Evolutionary conservation across 2,329 filamentous ascomycete genomes (phyloP).

Genomic region (Fusarium oxysporum): DNA sequence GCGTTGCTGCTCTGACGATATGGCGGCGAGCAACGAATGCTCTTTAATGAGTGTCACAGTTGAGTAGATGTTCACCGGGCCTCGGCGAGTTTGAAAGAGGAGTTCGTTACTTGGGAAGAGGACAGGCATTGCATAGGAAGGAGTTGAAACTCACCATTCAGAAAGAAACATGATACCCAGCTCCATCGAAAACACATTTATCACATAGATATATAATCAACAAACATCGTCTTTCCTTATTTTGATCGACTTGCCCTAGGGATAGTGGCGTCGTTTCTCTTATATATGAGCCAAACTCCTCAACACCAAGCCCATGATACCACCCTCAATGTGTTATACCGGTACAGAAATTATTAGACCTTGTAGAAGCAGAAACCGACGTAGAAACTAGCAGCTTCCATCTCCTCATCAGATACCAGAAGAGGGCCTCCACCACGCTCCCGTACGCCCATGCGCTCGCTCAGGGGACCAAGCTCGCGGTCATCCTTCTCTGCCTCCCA

Average conservation of each 20-base stretch:
- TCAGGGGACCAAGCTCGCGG: constrained; percentile 80
- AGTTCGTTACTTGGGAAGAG: background rate
- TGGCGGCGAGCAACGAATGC: constrained; percentile 69
- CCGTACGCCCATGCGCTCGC: constrained; percentile 95
- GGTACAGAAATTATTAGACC: constrained; percentile 63
- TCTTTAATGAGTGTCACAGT: constrained; percentile 38
- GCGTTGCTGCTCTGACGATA: constrained; percentile 73
- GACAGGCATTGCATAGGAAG: constrained; percentile 30
- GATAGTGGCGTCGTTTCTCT: background rate
- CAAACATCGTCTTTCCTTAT: constrained; percentile 27
- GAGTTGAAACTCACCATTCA: constrained; percentile 42
- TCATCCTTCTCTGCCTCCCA: constrained; percentile 94
- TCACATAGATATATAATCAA: constrained; percentile 35
- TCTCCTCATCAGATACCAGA: constrained; percentile 84
- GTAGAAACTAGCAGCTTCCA: constrained; percentile 93
- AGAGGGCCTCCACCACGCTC: constrained; percentile 75
- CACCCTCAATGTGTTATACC: background rate
- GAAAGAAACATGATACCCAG: constrained; percentile 50
- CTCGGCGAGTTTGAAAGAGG: background rate
- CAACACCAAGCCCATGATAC: constrained; percentile 10
- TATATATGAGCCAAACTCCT: constrained; percentile 4
- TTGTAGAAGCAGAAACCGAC: constrained; percentile 98
- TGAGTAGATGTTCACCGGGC: background rate
- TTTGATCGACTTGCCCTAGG: background rate
- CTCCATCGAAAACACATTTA: constrained; percentile 34